These are phyloP conservation scores for Moesziomyces parantarcticus DNA, from an alignment of 1,284 basidiomycete species.

Conservation along the genomic window DNA sequence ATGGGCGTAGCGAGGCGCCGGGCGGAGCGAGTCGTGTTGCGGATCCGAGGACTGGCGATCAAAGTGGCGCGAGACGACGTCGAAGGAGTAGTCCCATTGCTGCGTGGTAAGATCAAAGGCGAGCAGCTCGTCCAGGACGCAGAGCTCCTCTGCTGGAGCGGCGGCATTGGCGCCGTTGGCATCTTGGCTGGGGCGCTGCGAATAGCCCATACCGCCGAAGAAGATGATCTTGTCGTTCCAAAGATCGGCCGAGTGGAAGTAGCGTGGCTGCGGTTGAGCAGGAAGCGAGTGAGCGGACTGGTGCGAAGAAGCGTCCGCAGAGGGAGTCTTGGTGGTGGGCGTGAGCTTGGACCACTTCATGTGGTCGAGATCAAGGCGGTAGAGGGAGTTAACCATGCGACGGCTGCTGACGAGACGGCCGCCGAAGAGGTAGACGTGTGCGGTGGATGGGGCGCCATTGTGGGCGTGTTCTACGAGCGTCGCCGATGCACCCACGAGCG, in stretches of 20 bases:
- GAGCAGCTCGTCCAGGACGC: slow-evolving; percentile 59
- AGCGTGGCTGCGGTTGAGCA: slow-evolving; percentile 53
- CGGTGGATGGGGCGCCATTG: slow-evolving; percentile 9
- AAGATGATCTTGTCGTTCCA: slow-evolving; percentile 61
- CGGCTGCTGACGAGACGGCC: slow-evolving; percentile 62
- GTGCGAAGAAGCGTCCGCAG: not conserved
- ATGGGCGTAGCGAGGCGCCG: slow-evolving; percentile 60
- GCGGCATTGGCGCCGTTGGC: not conserved
- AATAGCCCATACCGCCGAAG: slow-evolving; percentile 64
- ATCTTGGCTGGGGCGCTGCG: slow-evolving; percentile 11
- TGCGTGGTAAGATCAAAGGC: slow-evolving; percentile 55
- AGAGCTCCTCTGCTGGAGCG: slow-evolving; percentile 40
- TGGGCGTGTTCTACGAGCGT: slow-evolving; percentile 49
- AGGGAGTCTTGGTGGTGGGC: slow-evolving; percentile 12
- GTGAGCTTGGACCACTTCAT: slow-evolving; percentile 48
- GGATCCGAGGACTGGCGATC: slow-evolving; percentile 8
- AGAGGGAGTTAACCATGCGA: slow-evolving; percentile 60
- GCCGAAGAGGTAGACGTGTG: slow-evolving; percentile 58
- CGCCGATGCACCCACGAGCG: slow-evolving; percentile 60
- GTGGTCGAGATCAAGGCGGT: slow-evolving; percentile 53
- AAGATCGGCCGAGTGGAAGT: slow-evolving; percentile 63
- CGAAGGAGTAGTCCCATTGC: slow-evolving; percentile 54
- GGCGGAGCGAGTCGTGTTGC: slow-evolving; percentile 16
- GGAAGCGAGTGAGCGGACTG: not conserved
- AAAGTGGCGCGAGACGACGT: slow-evolving; percentile 16